Percentiles rank a stretch among this genome's conserved stretches.
phyloP scores from a whole-genome alignment of 2,329 filamentous ascomycete genomes.

The Ceratocystis ficicola region DNA sequence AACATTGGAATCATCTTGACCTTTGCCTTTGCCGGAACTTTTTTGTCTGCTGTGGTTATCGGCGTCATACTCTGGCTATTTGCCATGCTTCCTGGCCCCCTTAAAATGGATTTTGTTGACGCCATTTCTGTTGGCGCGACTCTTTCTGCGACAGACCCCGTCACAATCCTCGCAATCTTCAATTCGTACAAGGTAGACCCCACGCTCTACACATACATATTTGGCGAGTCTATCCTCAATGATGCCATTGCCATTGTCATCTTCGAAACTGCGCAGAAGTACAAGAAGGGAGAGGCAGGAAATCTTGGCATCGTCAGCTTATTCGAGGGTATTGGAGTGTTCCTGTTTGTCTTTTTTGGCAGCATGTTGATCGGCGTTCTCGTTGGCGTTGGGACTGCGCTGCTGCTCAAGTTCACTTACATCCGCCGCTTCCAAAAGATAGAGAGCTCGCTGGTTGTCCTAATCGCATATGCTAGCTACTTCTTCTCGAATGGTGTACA shows the following conservation, averaged over 20 bases:
- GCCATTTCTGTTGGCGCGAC: conserved; percentile 95
- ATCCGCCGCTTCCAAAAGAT: conserved; percentile 89
- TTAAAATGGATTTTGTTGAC: conserved; percentile 84
- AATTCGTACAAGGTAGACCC: conserved; percentile 99
- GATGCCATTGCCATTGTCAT: conserved; percentile 97
- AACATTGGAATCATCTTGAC: conserved; percentile 96
- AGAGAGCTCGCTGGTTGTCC: conserved; percentile 83
- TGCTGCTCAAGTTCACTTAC: conserved; percentile 88
- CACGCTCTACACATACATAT: conserved; percentile 96
- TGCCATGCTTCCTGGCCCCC: conserved; percentile 69
- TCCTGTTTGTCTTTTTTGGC: conserved; percentile 91
- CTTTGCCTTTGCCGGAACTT: conserved; percentile 93
- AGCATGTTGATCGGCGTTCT: conserved; percentile 80
- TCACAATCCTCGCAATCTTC: conserved; percentile 97
- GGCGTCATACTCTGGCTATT: conserved; percentile 81
- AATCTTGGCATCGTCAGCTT: conserved; percentile 68
- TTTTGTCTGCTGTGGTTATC: conserved; percentile 91
- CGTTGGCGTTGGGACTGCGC: conserved; percentile 74
- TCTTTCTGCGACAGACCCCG: conserved; percentile 89
- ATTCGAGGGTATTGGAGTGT: conserved; percentile 84
- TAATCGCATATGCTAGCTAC: conserved; percentile 93
- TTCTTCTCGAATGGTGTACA: conserved; percentile 94
- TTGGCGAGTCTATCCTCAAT: conserved; percentile 95
- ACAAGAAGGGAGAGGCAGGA: conserved; percentile 61
- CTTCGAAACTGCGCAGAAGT: conserved; percentile 93